Evolutionary conservation across 331 rosid genomes (phyloP), one percentile per base, ranked within the genome.

Genomic region (Rosa hybrid): DNA sequence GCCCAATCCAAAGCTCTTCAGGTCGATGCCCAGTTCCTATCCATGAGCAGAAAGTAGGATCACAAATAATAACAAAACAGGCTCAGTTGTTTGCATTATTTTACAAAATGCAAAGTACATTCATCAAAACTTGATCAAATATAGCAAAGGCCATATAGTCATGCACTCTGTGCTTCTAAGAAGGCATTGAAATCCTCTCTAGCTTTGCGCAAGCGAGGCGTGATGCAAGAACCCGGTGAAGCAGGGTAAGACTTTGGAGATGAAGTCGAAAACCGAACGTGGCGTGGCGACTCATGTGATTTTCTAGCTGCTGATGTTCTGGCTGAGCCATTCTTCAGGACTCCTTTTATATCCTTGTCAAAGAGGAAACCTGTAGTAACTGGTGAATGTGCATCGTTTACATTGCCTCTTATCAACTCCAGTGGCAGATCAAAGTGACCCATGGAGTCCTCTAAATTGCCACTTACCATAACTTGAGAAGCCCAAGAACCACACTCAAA

Each of bases 401-500:
- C 82, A 71, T 83, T 84, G 42, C 72, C 86, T 75, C 86, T 72
- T 57, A 93, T 90, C 60, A 95, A 78, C 78, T 94, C 98, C 87
- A 86, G 38, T 21, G 98, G 98, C 27, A 94, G 83, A 78, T 94
- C 98, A 74, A 90, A 94, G 85, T 87, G 90, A 74, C 78, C 83
- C 57, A 23, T 57, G 12, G 87, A 39, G 30, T 88, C 91, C 2
- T 77, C 89, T 65, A 84, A 93, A 21, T 68, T 53, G 30, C 90
- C 84, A 60, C 74, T 80, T 5, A 85, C 75, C 16, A 89, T 34
- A 54, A 83, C 84, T 2, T 95, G 88, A 41, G 96, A 87, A 23
- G 96, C 90, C 98, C 98, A 94, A 2, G 96, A 92, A 4, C 92
- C 98, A 39, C 97, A 94, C 63, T 94, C 98, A 78, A 94, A 94